These are phyloP conservation scores for Rhizopogon sp. DNA, from an alignment of 768 basidiomycete species.

Conservation along the genomic window DNA sequence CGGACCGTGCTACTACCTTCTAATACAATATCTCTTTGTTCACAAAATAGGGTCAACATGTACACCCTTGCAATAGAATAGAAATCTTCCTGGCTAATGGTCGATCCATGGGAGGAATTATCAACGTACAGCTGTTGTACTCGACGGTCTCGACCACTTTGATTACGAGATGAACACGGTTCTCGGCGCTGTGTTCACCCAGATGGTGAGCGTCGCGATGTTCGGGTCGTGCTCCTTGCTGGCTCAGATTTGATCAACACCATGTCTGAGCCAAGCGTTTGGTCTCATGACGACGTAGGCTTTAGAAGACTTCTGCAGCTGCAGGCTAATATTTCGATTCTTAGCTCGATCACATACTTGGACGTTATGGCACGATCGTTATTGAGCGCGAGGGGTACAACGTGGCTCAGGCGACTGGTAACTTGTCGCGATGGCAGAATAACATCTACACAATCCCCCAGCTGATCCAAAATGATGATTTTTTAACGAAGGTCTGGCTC, in stretches of 20 bases:
- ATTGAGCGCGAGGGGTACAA: constrained; percentile 93
- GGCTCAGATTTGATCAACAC: constrained; percentile 96
- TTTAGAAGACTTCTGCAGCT: background rate
- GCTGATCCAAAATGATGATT: constrained; percentile 95
- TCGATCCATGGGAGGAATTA: constrained; percentile 97
- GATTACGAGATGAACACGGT: constrained; percentile 89
- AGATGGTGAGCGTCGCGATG: constrained; percentile 68
- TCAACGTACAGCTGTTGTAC: constrained; percentile 92
- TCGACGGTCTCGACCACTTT: constrained; percentile 71
- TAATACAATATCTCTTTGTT: constrained; percentile 13
- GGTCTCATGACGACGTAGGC: constrained; percentile 85
- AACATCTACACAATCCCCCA: constrained; percentile 92
- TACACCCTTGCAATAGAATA: constrained; percentile 86
- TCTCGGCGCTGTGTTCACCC: constrained; percentile 72
- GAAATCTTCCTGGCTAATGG: constrained; percentile 93
- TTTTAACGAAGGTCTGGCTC: constrained; percentile 86
- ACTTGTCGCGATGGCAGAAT: constrained; percentile 65
- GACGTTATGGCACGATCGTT: constrained; percentile 90
- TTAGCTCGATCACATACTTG: constrained; percentile 93
- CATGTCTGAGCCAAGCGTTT: constrained; percentile 98
- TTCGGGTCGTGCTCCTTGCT: constrained; percentile 89
- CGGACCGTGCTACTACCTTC: background rate
- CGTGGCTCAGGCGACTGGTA: constrained; percentile 76
- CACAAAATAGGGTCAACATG: constrained; percentile 66
- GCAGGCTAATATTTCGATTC: constrained; percentile 1